Conservation (phyloP, 148 eudicot species). For the Rhododendron simsii region DNA sequence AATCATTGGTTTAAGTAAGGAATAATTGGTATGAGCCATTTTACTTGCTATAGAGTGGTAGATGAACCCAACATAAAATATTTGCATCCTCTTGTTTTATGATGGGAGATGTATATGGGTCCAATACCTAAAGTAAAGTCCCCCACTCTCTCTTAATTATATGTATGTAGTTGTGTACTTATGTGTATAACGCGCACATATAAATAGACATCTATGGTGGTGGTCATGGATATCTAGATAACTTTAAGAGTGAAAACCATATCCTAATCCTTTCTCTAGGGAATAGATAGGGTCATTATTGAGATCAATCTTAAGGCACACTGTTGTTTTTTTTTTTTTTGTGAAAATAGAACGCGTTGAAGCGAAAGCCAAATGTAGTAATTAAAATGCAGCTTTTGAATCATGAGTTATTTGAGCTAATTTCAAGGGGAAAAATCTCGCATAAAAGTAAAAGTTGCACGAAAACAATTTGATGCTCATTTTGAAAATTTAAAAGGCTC, state of each 20-base stretch:
- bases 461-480: background rate
- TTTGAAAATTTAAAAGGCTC: background rate
- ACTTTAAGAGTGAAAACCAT: background rate
- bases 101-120: constrained; percentile 14
- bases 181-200: background rate
- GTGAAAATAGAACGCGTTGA: background rate
- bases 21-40: constrained; percentile 45
- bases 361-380: background rate
- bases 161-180: background rate
- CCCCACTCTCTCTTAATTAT: background rate
- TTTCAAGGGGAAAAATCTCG: background rate
- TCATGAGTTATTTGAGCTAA: background rate
- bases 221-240: constrained; percentile 4
- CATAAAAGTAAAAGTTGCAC: background rate
- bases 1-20: constrained; percentile 39
- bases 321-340: background rate
- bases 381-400: background rate
- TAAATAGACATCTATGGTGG: constrained; percentile 6
- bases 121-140: constrained; percentile 24
- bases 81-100: constrained; percentile 10
- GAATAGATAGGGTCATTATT: background rate
- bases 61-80: constrained; percentile 29
- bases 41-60: constrained; percentile 23
- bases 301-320: background rate
- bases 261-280: background rate